Percentiles rank a stretch among this genome's conserved stretches.
Evolutionary conservation across 2,329 filamentous ascomycete species (phyloP).

Genomic region (Coniochaeta hoffmannii): DNA sequence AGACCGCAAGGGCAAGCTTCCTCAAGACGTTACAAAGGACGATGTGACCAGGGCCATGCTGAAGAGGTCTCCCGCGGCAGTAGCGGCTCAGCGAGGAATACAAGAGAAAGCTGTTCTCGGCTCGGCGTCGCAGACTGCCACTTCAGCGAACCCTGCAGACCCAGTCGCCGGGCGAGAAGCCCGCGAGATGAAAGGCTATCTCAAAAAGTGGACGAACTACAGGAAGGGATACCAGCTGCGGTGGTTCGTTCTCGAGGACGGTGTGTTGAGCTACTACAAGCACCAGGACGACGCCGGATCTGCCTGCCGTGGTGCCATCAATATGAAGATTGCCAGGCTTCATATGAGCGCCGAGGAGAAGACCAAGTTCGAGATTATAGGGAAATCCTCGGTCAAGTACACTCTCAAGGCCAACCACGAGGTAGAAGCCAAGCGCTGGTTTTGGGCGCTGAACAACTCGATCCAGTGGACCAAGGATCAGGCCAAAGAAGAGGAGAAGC

Average conservation of each 20-base stretch:
- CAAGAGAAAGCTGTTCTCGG: slow-evolving; percentile 96
- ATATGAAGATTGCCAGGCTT: slow-evolving; percentile 92
- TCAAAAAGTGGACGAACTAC: slow-evolving; percentile 99
- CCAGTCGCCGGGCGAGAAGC: slow-evolving; percentile 73
- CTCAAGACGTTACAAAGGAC: slow-evolving; percentile 94
- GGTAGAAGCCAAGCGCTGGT: slow-evolving; percentile 97
- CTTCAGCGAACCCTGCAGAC: slow-evolving; percentile 47
- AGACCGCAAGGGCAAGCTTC: slow-evolving; percentile 90
- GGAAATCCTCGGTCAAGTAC: slow-evolving; percentile 98
- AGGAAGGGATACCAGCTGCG: slow-evolving; percentile 92
- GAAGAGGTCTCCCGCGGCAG: slow-evolving; percentile 89
- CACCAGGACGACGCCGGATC: slow-evolving; percentile 96
- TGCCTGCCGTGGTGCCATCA: slow-evolving; percentile 94
- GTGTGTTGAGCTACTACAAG: slow-evolving; percentile 97
- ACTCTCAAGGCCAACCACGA: slow-evolving; percentile 96
- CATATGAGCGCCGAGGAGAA: slow-evolving; percentile 98
- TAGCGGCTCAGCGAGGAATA: slow-evolving; percentile 87
- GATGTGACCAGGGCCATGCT: slow-evolving; percentile 81
- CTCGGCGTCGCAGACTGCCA: slow-evolving; percentile 52
- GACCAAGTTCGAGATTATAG: slow-evolving; percentile 94
- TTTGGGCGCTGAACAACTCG: slow-evolving; percentile 97
- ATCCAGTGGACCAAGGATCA: slow-evolving; percentile 99
- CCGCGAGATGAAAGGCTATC: slow-evolving; percentile 94
- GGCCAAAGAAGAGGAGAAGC: slow-evolving; percentile 78
- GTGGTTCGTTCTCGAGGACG: slow-evolving; percentile 97